phyloP scores from a whole-genome alignment of 371 early-diverging fungal species.

The Capniomyces stellatus region DNA sequence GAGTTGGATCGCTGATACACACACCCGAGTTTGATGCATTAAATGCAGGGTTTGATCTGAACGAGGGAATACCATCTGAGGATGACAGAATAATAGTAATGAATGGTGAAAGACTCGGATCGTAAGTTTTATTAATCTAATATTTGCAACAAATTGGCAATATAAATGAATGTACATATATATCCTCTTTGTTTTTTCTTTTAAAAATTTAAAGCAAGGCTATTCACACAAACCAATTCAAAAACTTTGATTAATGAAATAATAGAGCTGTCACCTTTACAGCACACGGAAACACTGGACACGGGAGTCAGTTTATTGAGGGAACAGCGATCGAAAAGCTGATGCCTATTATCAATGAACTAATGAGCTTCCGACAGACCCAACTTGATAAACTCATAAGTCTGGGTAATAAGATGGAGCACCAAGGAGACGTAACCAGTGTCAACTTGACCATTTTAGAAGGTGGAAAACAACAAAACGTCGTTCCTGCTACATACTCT shows the following conservation, averaged over 20 bases:
- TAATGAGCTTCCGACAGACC: constrained; percentile 38
- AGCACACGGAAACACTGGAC: constrained; percentile 43
- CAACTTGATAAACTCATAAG: constrained; percentile 16
- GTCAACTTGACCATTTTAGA: constrained; percentile 50
- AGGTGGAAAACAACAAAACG: constrained; percentile 39
- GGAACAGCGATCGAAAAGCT: constrained; percentile 46
- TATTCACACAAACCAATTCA: not conserved
- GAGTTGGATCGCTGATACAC: constrained; percentile 42
- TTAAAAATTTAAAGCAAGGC: not conserved
- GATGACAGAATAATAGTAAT: constrained; percentile 36
- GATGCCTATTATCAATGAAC: constrained; percentile 31
- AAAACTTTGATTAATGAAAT: not conserved
- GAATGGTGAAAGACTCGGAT: constrained; percentile 58
- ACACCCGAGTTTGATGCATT: constrained; percentile 37
- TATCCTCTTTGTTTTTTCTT: not conserved
- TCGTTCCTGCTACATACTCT: constrained; percentile 40
- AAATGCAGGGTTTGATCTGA: constrained; percentile 54
- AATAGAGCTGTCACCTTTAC: constrained; percentile 25
- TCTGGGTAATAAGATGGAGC: constrained; percentile 9
- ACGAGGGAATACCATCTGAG: constrained; percentile 56
- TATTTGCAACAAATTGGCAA: not conserved
- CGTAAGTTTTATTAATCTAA: constrained; percentile 35
- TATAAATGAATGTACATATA: not conserved
- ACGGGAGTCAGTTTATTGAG: constrained; percentile 54
- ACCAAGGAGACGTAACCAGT: constrained; percentile 56